Conservation (phyloP, 129 eudicot genomes). For the Chrysanthemum makinoi region DNA sequence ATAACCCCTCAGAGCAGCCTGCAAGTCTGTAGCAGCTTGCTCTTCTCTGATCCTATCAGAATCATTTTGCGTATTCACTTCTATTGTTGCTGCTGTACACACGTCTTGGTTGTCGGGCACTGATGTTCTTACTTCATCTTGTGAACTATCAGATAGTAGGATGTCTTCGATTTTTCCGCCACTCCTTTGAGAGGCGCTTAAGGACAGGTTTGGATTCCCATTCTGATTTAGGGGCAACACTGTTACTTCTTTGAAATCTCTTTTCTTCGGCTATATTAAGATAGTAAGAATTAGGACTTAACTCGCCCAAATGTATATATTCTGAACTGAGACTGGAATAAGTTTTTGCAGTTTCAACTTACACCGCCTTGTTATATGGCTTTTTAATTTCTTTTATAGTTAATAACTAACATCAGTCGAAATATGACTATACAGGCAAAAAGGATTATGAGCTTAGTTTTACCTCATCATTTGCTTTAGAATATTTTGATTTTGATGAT, state of each 20-base stretch:
- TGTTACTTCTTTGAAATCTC: slow-evolving; percentile 27
- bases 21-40: slow-evolving; percentile 50
- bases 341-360: too few relatives aligned
- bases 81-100: slow-evolving; percentile 1
- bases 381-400: not conserved
- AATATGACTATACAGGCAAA: not conserved
- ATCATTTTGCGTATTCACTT: slow-evolving; percentile 19
- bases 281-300: not conserved
- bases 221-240: slow-evolving; percentile 19
- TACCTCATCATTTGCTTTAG: slow-evolving; percentile 41
- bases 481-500: slow-evolving; percentile 36
- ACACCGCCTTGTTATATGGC: not conserved
- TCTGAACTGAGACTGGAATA: not conserved
- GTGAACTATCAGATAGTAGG: slow-evolving; percentile 13
- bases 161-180: slow-evolving; percentile 25
- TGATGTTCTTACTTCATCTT: slow-evolving; percentile 15
- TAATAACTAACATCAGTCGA: too few relatives aligned
- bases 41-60: slow-evolving; percentile 36
- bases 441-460: not conserved
- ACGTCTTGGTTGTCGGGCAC: slow-evolving; percentile 13
- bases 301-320: not conserved
- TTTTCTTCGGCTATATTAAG: slow-evolving; percentile 35
- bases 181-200: slow-evolving; percentile 11
- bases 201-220: slow-evolving; percentile 16
- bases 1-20: slow-evolving; percentile 56